phyloP scores from a whole-genome alignment of 1,139 yeast genomes.

The Yarrowia galli region DNA sequence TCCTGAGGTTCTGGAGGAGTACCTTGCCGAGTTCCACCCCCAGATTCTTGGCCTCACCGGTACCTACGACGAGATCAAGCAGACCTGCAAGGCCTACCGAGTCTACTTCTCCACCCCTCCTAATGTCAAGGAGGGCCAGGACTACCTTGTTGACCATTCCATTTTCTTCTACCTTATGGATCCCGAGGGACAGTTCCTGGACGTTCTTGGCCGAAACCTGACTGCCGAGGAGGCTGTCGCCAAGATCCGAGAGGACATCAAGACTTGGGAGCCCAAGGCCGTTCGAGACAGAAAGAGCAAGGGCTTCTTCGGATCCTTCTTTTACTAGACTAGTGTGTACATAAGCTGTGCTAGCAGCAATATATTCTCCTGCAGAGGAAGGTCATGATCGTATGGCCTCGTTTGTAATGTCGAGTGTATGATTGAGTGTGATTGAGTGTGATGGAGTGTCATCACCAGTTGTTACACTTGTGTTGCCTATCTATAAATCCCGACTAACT shows the following conservation, averaged over 20 bases:
- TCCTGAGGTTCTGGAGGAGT: constrained; percentile 80
- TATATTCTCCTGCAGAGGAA: not conserved
- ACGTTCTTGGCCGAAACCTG: constrained; percentile 91
- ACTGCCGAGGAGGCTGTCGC: constrained; percentile 80
- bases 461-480: too few relatives aligned
- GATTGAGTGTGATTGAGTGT: too few relatives aligned
- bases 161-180: constrained; percentile 96
- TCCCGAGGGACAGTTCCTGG: constrained; percentile 93
- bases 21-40: constrained; percentile 86
- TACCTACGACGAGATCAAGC: constrained; percentile 80
- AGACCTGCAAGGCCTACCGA: constrained; percentile 83
- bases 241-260: constrained; percentile 77
- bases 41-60: constrained; percentile 91
- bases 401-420: too few relatives aligned
- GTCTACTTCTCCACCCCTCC: constrained; percentile 97
- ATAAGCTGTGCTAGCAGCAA: constrained; percentile 35
- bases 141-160: constrained; percentile 94
- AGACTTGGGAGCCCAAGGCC: constrained; percentile 69
- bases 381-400: not conserved
- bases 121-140: constrained; percentile 91
- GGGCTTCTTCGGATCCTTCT: constrained; percentile 40
- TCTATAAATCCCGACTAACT: too few relatives aligned
- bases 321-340: constrained; percentile 36
- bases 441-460: too few relatives aligned
- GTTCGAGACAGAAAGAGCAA: constrained; percentile 43